Conservation (phyloP, 805 yeast genomes). For the Monosporozyma yasuniensis region DNA sequence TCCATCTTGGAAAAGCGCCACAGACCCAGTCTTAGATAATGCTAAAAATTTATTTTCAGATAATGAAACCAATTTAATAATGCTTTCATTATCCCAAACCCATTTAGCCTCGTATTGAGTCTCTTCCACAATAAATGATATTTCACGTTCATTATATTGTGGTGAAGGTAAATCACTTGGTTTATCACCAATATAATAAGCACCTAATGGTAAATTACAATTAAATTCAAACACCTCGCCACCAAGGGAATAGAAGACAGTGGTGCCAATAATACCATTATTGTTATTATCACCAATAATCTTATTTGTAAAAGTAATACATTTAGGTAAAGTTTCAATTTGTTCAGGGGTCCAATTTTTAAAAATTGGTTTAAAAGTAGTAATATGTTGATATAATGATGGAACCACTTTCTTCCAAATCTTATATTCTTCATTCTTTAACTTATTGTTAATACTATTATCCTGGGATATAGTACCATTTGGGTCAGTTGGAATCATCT, state of each 20-base stretch:
- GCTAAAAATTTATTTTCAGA: conserved; percentile 21
- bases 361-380: conserved; percentile 31
- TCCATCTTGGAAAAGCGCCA: conserved; percentile 27
- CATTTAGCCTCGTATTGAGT: conserved; percentile 17
- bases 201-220: conserved; percentile 24
- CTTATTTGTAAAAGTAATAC: conserved; percentile 19
- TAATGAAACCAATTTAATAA: conserved; percentile 16
- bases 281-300: conserved; percentile 18
- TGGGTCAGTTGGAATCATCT: neutral
- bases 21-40: conserved; percentile 23
- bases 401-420: conserved; percentile 83
- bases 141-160: conserved; percentile 1
- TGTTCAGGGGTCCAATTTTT: conserved; percentile 6
- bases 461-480: neutral
- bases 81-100: conserved; percentile 22
- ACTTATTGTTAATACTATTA: conserved; percentile 30
- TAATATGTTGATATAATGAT: conserved; percentile 43
- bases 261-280: conserved; percentile 21
- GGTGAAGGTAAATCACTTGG: conserved; percentile 1
- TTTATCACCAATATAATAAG: conserved; percentile 2
- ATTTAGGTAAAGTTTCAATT: conserved; percentile 11
- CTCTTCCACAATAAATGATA: conserved; percentile 6
- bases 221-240: conserved; percentile 24
- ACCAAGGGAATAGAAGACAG: conserved; percentile 22
- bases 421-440: conserved; percentile 66